Evolutionary conservation across 495 filamentous ascomycete species (phyloP), one percentile per base, ranked within the genome.

Genomic region (Collariella sp.): DNA sequence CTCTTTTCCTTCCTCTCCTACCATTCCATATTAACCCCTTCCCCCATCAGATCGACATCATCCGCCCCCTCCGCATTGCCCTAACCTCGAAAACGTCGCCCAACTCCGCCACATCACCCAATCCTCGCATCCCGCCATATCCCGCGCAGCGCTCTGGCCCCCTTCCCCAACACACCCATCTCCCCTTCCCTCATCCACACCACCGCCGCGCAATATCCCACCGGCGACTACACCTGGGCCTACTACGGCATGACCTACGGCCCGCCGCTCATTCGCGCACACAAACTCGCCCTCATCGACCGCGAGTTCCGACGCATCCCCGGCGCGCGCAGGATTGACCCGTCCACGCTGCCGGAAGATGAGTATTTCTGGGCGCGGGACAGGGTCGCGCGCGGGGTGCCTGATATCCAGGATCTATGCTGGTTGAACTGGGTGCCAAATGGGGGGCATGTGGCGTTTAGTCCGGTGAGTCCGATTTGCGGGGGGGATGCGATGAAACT

Each of bases 351-450:
- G 33, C 57, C 63, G 7, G 60, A 56, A 1, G 44, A 63, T 9
- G 62, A 65, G 19, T 71, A 76, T 59, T 70, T 50, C 51, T 71
- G 9, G 53, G 60, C 59, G 52, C 63, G 54, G 46, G 68, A 38
- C 56, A 46, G 31, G 15, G 55, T 41, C 51, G 67, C 46, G 58
- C 62, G 54, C 42, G 78, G 79, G 13, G 67, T 77, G 5, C 78
- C 78, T 0, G 68, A 72, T 0, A 63, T 76, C 46, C 67, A 71
- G 15, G 79, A 81, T 55, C 64, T 81, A 7, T 59, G 71, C 18
- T 81, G 80, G 80, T 64, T 80, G 1, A 76, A 79, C 57, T 80
- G 77, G 77, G 54, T 72, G 4, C 77, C 76, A n/a, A 81, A 81
- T 57, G 78, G 76, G 12, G 70, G 68, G 1, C 78, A 82, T 60